Evolutionary conservation across 306 rosid species (phyloP).

Genomic region (Cicer bijugum): DNA sequence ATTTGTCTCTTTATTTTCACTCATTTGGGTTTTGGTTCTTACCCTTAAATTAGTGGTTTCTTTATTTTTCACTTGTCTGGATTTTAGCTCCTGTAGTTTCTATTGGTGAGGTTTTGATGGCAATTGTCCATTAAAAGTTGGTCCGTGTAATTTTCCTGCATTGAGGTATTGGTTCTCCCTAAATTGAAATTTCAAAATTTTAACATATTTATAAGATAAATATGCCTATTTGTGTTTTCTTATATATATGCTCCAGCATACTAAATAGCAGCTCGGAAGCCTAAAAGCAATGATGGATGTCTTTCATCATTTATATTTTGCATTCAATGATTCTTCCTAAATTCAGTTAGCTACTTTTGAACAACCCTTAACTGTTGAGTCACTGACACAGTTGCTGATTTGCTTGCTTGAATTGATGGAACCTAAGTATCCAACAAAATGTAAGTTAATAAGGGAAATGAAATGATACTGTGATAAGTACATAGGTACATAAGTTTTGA

Average conservation of each 20-base stretch:
- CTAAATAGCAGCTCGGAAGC: neutral
- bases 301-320: slow-evolving; percentile 21
- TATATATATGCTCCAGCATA: slow-evolving; percentile 3
- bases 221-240: neutral
- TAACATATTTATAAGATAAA: slow-evolving; percentile 8
- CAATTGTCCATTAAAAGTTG: slow-evolving; percentile 9
- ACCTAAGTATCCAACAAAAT: neutral
- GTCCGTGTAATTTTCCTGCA: slow-evolving; percentile 1
- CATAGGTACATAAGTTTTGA: neutral
- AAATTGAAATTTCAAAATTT: slow-evolving; percentile 21
- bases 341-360: slow-evolving; percentile 3
- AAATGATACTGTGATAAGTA: neutral
- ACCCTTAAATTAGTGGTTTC: neutral
- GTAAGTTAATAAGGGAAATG: neutral
- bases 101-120: neutral
- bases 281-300: slow-evolving; percentile 20
- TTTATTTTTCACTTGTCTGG: slow-evolving; percentile 22
- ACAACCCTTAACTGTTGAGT: neutral
- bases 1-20: neutral
- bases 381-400: slow-evolving; percentile 4
- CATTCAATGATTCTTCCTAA: neutral
- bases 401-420: slow-evolving; percentile 30
- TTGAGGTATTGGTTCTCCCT: slow-evolving; percentile 3
- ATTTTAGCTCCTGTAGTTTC: neutral
- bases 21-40: slow-evolving; percentile 19